A percentile compares a stretch with the other conserved stretches of the same genome.
phyloP scores from a whole-genome alignment of 768 basidiomycete species.

The Tricholoma bakamatsutake region DNA sequence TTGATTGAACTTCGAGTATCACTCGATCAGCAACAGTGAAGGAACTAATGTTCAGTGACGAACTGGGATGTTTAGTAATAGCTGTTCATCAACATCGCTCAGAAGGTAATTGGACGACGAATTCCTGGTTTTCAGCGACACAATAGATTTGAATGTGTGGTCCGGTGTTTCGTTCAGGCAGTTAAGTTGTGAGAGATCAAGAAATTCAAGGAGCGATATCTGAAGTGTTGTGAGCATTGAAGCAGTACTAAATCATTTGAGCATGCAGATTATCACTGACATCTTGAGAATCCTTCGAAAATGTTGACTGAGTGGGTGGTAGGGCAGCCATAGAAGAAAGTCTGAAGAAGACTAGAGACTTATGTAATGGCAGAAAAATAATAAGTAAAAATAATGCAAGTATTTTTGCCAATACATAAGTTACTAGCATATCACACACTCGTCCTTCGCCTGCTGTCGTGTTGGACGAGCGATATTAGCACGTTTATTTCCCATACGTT shows the following conservation, averaged over 20 bases:
- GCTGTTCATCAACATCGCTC: slow-evolving; percentile 71
- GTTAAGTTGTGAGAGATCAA: slow-evolving; percentile 55
- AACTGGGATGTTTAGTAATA: slow-evolving; percentile 63
- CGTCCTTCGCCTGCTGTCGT: slow-evolving; percentile 88
- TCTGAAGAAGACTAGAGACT: too few relatives aligned
- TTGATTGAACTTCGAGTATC: slow-evolving; percentile 56
- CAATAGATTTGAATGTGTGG: slow-evolving; percentile 49
- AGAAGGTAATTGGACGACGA: slow-evolving; percentile 41
- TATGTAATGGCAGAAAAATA: too few relatives aligned
- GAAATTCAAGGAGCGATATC: slow-evolving; percentile 50
- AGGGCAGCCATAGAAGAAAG: too few relatives aligned
- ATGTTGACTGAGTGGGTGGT: too few relatives aligned
- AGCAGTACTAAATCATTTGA: background rate
- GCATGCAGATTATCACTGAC: background rate
- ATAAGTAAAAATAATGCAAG: background rate
- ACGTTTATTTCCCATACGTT: slow-evolving; percentile 78
- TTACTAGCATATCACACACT: slow-evolving; percentile 74
- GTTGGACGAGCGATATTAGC: slow-evolving; percentile 80
- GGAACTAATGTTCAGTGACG: slow-evolving; percentile 17
- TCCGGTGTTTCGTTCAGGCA: slow-evolving; percentile 61
- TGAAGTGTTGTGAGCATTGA: slow-evolving; percentile 14
- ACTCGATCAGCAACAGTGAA: background rate
- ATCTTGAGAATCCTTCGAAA: background rate
- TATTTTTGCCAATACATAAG: background rate
- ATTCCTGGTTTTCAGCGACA: slow-evolving; percentile 40